Evolutionary conservation across 345 rosid species (phyloP).

Genomic region (Barbarea vulgaris): DNA sequence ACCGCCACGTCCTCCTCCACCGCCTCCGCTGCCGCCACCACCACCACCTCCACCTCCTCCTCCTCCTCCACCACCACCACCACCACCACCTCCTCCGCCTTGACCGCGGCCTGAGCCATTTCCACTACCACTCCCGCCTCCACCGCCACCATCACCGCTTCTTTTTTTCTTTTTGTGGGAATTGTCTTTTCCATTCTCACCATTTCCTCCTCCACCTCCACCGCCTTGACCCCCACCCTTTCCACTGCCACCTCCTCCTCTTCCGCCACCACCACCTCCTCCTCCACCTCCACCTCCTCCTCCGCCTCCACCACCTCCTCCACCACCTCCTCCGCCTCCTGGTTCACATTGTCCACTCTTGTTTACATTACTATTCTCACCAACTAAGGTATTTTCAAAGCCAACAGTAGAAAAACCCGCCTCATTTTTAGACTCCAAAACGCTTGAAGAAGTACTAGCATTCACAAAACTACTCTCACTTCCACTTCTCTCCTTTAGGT

Average conservation of each 20-base stretch:
- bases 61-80: background rate
- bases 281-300: constrained; percentile 28
- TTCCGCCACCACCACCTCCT: too few species aligned
- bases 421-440: background rate
- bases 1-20: too few species aligned
- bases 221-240: constrained; percentile 23
- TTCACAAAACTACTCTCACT: constrained; percentile 9
- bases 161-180: background rate
- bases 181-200: background rate
- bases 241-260: background rate
- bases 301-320: constrained; percentile 21
- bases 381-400: constrained; percentile 25
- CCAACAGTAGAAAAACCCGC: constrained; percentile 11
- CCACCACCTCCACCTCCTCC: constrained; percentile 14
- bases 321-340: constrained; percentile 17
- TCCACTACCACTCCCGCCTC: constrained; percentile 17
- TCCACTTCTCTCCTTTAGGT: constrained; percentile 34
- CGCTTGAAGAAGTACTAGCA: constrained; percentile 22
- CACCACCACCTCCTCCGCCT: constrained; percentile 13
- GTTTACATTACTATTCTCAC: constrained; percentile 25
- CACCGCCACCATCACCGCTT: background rate
- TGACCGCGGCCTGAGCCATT: constrained; percentile 12
- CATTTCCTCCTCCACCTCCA: background rate
- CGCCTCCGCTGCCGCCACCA: accelerated
- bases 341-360: constrained; percentile 34